Conservation (phyloP, 1,139 yeast species). For the Geotrichum reessii region DNA sequence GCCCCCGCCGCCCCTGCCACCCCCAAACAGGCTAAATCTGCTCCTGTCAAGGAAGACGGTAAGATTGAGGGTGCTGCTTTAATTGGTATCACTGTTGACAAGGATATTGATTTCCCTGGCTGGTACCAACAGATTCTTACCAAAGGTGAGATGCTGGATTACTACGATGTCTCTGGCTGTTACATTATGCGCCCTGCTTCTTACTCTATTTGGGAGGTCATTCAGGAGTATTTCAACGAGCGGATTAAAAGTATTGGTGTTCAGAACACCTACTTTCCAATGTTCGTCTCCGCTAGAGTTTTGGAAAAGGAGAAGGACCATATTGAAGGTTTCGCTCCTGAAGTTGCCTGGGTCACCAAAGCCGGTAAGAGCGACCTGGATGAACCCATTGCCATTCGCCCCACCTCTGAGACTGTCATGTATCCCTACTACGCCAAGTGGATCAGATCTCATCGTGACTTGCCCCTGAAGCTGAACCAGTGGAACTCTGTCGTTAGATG, state of each 20-base stretch:
- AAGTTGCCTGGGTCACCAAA: slow-evolving; percentile 98
- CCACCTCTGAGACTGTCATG: slow-evolving; percentile 99
- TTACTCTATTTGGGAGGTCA: slow-evolving; percentile 88
- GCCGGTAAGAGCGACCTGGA: slow-evolving; percentile 94
- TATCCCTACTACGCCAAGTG: slow-evolving; percentile 98
- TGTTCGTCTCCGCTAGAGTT: slow-evolving; percentile 91
- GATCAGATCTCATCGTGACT: slow-evolving; percentile 97
- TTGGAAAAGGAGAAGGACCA: slow-evolving; percentile 98
- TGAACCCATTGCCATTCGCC: slow-evolving; percentile 98
- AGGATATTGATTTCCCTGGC: slow-evolving; percentile 82
- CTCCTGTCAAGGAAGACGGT: slow-evolving; percentile 29
- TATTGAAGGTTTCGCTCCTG: slow-evolving; percentile 98
- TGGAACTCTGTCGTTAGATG: slow-evolving; percentile 99
- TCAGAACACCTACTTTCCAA: slow-evolving; percentile 93
- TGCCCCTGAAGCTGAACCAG: slow-evolving; percentile 93
- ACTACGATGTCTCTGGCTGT: slow-evolving; percentile 98
- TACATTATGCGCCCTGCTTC: slow-evolving; percentile 96
- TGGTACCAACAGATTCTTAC: slow-evolving; percentile 97
- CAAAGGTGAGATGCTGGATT: slow-evolving; percentile 97
- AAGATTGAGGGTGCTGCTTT: slow-evolving; percentile 82
- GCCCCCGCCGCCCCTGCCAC: slow-evolving; percentile 36
- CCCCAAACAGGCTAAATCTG: slow-evolving; percentile 20
- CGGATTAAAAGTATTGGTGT: slow-evolving; percentile 85
- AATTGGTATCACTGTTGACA: slow-evolving; percentile 94
- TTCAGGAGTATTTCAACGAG: slow-evolving; percentile 79